Percentiles rank a stretch among this genome's conserved stretches.
These are phyloP conservation scores for Pelargonium australe DNA, from an alignment of 441 rosid genomes.

Conservation along the genomic window DNA sequence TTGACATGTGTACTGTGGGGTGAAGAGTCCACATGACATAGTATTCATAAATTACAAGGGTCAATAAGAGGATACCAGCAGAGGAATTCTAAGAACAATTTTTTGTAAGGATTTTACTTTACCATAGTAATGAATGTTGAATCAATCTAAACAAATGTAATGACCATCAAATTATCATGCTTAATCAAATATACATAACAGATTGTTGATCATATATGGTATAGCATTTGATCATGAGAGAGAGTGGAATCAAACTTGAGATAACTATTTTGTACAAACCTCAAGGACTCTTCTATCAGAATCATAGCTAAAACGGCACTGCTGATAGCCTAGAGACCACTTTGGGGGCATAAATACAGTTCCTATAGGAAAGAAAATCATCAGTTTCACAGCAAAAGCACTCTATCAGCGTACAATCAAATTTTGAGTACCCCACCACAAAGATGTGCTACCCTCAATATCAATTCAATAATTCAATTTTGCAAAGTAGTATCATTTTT, in stretches of 20 bases:
- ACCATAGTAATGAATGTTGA: background rate
- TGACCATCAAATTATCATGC: constrained; percentile 1
- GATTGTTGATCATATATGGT: background rate
- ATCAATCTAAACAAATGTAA: constrained; percentile 7
- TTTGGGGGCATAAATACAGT: constrained; percentile 92
- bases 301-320: constrained; percentile 90
- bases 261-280: constrained; percentile 37
- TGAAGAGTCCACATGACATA: background rate
- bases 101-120: constrained; percentile 11
- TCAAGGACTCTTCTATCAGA: constrained; percentile 70
- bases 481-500: too few relatives aligned
- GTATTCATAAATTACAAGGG: constrained; percentile 3
- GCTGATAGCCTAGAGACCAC: constrained; percentile 97
- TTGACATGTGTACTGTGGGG: background rate
- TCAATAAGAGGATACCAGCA: background rate
- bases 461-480: background rate
- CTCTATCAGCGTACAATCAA: constrained; percentile 1
- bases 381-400: constrained; percentile 8
- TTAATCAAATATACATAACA: background rate
- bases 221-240: background rate
- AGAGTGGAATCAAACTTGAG: constrained; percentile 6
- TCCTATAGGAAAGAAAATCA: constrained; percentile 36
- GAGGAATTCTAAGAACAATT: constrained; percentile 1
- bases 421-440: background rate
- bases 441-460: background rate